Evolutionary conservation across 1,284 basidiomycete genomes (phyloP).

Genomic region (Ceratobasidium sp.): DNA sequence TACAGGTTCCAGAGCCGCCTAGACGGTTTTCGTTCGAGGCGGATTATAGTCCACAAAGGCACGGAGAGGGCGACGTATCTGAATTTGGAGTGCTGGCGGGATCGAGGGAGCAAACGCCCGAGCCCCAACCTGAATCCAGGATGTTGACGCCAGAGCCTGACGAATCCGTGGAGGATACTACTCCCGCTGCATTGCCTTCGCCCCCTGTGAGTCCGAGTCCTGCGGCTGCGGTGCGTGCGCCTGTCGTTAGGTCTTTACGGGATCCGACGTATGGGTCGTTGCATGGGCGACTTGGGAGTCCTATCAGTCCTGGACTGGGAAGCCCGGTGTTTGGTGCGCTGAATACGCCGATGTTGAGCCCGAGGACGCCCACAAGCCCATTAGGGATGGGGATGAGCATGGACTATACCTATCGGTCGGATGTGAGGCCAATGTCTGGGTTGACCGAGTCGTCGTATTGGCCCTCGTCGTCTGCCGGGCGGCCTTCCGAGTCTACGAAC

Average conservation of each 20-base stretch:
- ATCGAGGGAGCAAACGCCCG: not conserved
- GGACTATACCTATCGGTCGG: not conserved
- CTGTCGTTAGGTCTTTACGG: constrained; percentile 14
- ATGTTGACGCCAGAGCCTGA: constrained; percentile 10
- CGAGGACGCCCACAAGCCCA: not conserved
- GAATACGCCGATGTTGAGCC: not conserved
- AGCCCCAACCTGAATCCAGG: constrained; percentile 2
- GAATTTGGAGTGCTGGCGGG: not conserved
- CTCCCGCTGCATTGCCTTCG: constrained; percentile 12
- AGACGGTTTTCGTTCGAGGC: not conserved
- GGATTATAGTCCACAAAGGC: not conserved
- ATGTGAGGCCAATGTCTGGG: constrained; percentile 34
- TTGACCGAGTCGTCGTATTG: constrained; percentile 33
- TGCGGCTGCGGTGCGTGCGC: not conserved
- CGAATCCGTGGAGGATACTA: not conserved
- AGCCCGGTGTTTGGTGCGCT: constrained; percentile 1
- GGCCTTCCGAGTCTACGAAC: too few species aligned
- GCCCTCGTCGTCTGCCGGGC: constrained; percentile 8
- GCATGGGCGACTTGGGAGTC: constrained; percentile 30
- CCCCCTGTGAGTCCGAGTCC: constrained; percentile 18
- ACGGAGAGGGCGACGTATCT: constrained; percentile 2
- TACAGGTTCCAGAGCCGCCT: constrained; percentile 2
- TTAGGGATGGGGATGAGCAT: constrained; percentile 18
- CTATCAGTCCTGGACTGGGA: constrained; percentile 1
- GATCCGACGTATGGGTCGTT: constrained; percentile 18